Base-by-base conservation (phyloP, 805 yeast genomes). In the Lipomyces japonicus region DNA sequence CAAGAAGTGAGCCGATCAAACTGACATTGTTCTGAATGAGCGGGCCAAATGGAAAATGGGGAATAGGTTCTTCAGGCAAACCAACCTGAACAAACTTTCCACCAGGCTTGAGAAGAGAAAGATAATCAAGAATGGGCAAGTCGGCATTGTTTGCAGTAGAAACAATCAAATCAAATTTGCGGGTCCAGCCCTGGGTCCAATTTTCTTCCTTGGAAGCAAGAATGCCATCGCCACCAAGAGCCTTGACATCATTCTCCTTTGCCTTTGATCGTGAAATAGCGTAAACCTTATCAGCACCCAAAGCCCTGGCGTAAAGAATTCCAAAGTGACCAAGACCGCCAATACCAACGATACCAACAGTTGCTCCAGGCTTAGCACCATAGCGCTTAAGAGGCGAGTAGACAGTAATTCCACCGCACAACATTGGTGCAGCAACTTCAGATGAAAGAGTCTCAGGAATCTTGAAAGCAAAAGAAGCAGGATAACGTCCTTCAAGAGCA, bases 391-490 rank as follows among this genome's bases (percentile, higher is more conserved):
- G 67, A 48, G 91, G 91, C 5, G 86, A 76, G 69, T 71, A 84
- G 12, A 79, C 81, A 10, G 91, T 84, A 63, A 82, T 70, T 48
- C 91, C 91, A 48, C 87, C 91, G 71, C 91, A 84, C 70, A 83
- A 68, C 69, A 84, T 69, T 45, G 90, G 89, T 3, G 88, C 89
- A 25, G 80, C 86, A 24, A 72, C 69, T 31, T 73, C 77, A 39
- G 78, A 71, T 32, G 75, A 71, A 37, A 81, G 61, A 14, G 59
- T 65, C 12, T 77, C 77, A 39, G 91, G 90, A 51, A 84, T 76
- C 41, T 79, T 79, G 69, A 84, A 75, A 2, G 75, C 82, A 64
- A 80, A 80, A 51, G 75, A 72, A 65, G 81, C 84, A 65, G 80
- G 76, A 43, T 80, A 79, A 10, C 63, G 62, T 37, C 81, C 74